Base-by-base conservation (phyloP, 2,329 filamentous ascomycete species). In the Arthrobotrys entomopaga region DNA sequence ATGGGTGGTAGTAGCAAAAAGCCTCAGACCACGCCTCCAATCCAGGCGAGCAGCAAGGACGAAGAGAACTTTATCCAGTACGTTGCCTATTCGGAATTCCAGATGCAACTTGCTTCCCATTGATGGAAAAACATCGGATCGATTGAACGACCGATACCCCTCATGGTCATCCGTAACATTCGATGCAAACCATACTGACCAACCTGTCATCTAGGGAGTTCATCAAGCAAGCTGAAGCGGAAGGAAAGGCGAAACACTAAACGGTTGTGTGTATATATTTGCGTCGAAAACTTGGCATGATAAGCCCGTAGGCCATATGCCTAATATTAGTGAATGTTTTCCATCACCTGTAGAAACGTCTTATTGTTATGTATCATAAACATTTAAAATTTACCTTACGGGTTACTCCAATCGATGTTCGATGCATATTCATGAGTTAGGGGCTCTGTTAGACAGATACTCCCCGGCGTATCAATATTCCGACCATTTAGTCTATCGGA, bases 21-120 rank as follows among this genome's bases (percentile, higher is more conserved):
- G 54, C 59, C 67, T 6, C 58, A 76, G 58, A 65, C 76, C 11
- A 77, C 72, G 20, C 78, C 78, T 2, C 78, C 78, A 16, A 78
- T 79, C 60, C 60, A 77, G 46, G 78, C 78, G 16, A 61, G 29
- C 48, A 77, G 73, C 60, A 75, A 65, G 26, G 78, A 79, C 56
- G 78, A 79, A 57, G 78, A 79, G 48, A 77, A 76, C 54, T 79
- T 78, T 53, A 78, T 79, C 65, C 77, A 78, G 78, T 78, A 76
- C 48, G 71, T 57, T 46, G 46, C n/a, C 6, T 57, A 38, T 26
- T 15, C 40, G 2, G 10, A 3, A 3, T 16, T 16, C 10, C n/a
- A 3, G 10, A 13, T 16, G 40, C 11, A 43, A 15, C 38, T 15
- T 16, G 11, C 40, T 3, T 16, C 3, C 40, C 40, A 43, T 43